Evolutionary conservation across 345 rosid species (phyloP), one percentile per base, ranked within the genome.

Genomic region (Euphorbia pulcherrima): DNA sequence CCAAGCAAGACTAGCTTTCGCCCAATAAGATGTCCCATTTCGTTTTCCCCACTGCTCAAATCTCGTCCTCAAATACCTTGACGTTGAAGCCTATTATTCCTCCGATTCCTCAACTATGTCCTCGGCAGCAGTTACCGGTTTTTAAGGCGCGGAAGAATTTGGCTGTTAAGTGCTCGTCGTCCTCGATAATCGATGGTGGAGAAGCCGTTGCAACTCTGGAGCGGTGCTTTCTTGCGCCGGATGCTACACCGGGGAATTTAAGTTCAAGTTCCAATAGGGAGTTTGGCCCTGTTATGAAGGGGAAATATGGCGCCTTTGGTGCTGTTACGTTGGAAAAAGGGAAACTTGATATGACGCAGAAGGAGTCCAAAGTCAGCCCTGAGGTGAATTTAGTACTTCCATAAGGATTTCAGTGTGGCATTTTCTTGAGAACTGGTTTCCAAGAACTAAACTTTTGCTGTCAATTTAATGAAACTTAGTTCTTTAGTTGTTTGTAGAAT

Each of bases 251-350:
- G 16, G 67, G 48, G 48, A 82, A 72, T 8, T 28, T 53, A 53
- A 74, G 66, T 67, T 61, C 75, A 1, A 66, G 75, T 68, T 77
- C 79, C 64, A 65, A 33, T 17, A 71, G 72, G 8, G 86, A 75
- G 68, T 71, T 65, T 40, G 87, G 86, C n/a, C 95, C 96, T 16
- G 77, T 81, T 60, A 94, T 94, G 96, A 91, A 87, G 78, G 88
- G 88, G 21, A 67, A 83, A 65, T 81, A 44, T 46, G 95, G 97
- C 14, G 80, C 97, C 0, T 50, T 80, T 9, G 96, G 96, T 62
- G 85, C 95, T 35, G 95, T 89, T 8, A 94, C 99, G 29, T 78
- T 94, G 79, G 95, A 94, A 77, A 94, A 91, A 65, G 92, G 92
- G 72, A 94, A 91, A 75, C 87, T 90, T 21, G 94, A 88, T 69